Conservation (phyloP, 2,329 filamentous ascomycete species). For the Pyricularia grisea region DNA sequence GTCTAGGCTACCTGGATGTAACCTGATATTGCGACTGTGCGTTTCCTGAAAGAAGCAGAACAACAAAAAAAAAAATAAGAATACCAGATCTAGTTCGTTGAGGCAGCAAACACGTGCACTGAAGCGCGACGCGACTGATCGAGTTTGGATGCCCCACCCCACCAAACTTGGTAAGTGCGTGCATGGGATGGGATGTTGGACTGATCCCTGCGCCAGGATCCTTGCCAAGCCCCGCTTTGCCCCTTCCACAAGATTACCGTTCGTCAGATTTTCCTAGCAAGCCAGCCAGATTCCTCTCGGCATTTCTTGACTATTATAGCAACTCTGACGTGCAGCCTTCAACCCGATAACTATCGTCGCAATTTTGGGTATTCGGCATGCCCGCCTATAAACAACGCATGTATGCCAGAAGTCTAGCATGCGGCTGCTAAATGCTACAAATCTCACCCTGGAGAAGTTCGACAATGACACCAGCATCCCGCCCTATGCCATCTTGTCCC, state of each 20-base stretch:
- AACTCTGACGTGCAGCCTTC: neutral
- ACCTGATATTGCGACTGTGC: neutral
- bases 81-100: neutral
- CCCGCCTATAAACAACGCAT: neutral
- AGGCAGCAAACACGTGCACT: neutral
- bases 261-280: neutral
- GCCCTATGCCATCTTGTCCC: constrained; percentile 22
- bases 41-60: neutral
- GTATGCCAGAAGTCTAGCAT: constrained; percentile 5
- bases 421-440: constrained; percentile 10
- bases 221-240: neutral
- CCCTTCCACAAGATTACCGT: neutral
- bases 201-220: neutral
- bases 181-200: neutral
- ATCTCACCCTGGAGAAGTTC: constrained; percentile 6
- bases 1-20: neutral
- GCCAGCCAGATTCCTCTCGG: no score
- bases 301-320: neutral
- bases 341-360: neutral
- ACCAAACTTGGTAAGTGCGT: neutral
- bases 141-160: neutral
- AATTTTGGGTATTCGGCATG: neutral
- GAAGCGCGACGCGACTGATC: neutral
- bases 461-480: constrained; percentile 10
- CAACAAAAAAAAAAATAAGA: neutral